phyloP scores from a whole-genome alignment of 2,329 filamentous ascomycete species.

The Venturia oleaginea region DNA sequence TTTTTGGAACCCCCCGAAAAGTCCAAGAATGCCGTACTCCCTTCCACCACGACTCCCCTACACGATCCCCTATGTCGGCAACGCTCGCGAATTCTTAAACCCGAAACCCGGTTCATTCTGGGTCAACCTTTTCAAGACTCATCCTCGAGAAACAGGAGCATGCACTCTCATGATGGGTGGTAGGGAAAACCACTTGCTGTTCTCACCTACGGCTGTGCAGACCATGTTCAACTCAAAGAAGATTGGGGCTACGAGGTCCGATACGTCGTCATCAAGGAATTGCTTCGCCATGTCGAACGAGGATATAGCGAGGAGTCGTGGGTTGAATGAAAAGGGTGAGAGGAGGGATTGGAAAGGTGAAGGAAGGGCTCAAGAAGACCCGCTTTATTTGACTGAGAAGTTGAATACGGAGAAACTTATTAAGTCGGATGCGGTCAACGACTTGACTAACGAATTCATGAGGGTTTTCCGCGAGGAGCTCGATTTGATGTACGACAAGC shows the following conservation, averaged over 20 bases:
- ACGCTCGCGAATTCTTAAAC: conserved; percentile 21
- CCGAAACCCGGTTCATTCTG: conserved; percentile 21
- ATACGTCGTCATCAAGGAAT: too few relatives aligned
- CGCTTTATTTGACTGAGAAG: conserved; percentile 21
- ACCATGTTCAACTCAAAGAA: conserved; percentile 25
- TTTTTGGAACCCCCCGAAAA: not conserved
- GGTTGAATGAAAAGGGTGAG: not conserved
- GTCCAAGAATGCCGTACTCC: not conserved
- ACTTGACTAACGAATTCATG: conserved; percentile 22
- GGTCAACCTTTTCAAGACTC: conserved; percentile 20
- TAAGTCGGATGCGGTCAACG: conserved; percentile 23
- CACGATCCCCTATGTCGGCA: conserved; percentile 22
- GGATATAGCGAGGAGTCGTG: conserved; percentile 7
- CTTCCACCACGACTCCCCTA: conserved; percentile 21
- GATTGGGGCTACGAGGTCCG: too few relatives aligned
- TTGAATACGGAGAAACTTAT: conserved; percentile 21
- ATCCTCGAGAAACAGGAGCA: conserved; percentile 21
- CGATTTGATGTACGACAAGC: conserved; percentile 13
- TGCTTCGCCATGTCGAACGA: conserved; percentile 19
- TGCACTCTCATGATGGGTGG: conserved; percentile 23
- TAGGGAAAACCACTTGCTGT: conserved; percentile 21
- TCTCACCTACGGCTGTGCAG: conserved; percentile 19
- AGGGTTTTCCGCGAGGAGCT: conserved; percentile 18
- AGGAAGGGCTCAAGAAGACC: conserved; percentile 5
- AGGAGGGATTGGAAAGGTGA: conserved; percentile 4